Evolutionary conservation across 176 grass and related monocot genomes (phyloP), one percentile per base, ranked within the genome.

Genomic region (Avena atlantica): DNA sequence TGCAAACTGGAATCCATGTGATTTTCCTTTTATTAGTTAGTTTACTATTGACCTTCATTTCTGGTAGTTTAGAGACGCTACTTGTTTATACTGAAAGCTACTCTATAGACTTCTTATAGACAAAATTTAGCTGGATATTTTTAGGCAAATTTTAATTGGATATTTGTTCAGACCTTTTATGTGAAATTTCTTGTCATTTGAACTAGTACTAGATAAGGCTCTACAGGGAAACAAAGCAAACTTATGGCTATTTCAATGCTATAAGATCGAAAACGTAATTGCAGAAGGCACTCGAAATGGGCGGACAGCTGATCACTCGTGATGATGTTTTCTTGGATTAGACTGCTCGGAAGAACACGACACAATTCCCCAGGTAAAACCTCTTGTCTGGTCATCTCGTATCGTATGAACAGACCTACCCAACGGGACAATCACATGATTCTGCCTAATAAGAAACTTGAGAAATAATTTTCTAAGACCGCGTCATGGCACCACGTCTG

Each of bases 311-410:
- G 70, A 81, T 51, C 71, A 86, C 42, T 78, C 52, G 71, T 86
- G 45, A 86, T 86, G 72, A 90, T 86, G 78, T 82, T 82, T 51
- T 45, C 84, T 78, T 86, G 27, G 84, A 90, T 86, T 86, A 31
- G 73, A 79, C 59, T 73, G 49, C 64, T 90, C 24, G 19, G 2
- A 70, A 12, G 12, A 31, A 44, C 13, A 23, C 1, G 20, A 77
- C 78, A 81, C 74, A 75, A 58, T 76, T 59, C 15, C 11, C 37
- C 27, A 77, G 42, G 70, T 20, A 61, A 83, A 81, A 63, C 60
- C 16, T 17, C 44, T 31, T 2, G 56, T 42, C n/a, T 61, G 52
- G 79, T 83, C 42, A 72, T 66, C 79, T 37, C 59, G 70, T 42
- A 86, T 77, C 72, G 17, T 56, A 37, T 69, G 49, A 51, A 27